phyloP scores from a whole-genome alignment of 352 stramenopile species.

The Thraustochytrium striatum region DNA sequence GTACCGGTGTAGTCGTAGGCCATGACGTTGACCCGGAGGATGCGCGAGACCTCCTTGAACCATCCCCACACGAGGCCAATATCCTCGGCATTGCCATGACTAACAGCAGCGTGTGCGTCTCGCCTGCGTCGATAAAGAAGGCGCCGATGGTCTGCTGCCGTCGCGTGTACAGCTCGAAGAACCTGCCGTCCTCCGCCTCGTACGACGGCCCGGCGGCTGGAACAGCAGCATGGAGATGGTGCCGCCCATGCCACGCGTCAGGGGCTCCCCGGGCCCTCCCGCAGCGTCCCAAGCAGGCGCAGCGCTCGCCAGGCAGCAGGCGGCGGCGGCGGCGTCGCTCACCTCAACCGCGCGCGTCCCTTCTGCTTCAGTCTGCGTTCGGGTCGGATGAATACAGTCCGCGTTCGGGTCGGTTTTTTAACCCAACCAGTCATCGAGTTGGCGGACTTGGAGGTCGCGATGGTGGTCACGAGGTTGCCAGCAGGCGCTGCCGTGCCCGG shows the following conservation, averaged over 20 bases:
- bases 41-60: constrained; percentile 84
- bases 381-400: too few relatives aligned
- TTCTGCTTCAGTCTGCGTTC: too few relatives aligned
- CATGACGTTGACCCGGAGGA: constrained; percentile 74
- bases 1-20: constrained; percentile 95
- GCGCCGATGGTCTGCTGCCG: constrained; percentile 81
- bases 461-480: too few relatives aligned
- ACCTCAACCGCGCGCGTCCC: too few relatives aligned
- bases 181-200: constrained; percentile 64
- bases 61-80: constrained; percentile 95
- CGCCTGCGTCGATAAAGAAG: constrained; percentile 88
- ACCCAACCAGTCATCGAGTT: too few relatives aligned
- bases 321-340: too few relatives aligned
- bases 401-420: too few relatives aligned
- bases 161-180: constrained; percentile 86
- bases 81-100: constrained; percentile 94
- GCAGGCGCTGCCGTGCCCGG: too few relatives aligned
- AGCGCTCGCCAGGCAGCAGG: too few relatives aligned
- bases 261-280: too few relatives aligned
- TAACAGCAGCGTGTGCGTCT: constrained; percentile 92
- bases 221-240: constrained; percentile 77
- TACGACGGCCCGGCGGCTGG: constrained; percentile 74
- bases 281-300: too few relatives aligned
- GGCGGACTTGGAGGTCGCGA: too few relatives aligned
- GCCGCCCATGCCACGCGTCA: constrained; percentile 67